Conservation (phyloP, 164 flowering plant genomes). For the Pachysandra terminalis region DNA sequence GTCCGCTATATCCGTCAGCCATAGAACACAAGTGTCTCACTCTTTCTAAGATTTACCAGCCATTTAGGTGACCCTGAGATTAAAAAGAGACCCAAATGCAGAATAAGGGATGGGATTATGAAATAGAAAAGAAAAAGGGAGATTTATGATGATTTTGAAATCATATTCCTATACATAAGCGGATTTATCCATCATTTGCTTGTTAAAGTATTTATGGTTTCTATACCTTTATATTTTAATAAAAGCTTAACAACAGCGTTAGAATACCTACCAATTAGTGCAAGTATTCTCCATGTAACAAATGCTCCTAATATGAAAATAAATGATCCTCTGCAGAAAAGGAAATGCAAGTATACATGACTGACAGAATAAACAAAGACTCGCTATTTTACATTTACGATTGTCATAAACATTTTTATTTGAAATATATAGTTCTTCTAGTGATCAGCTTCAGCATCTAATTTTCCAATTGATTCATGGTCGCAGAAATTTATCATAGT, state of each 20-base stretch:
- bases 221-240: neutral
- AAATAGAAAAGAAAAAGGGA: too few species aligned
- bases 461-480: conserved; percentile 64
- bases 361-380: too few species aligned
- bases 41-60: conserved; percentile 59
- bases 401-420: neutral
- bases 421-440: neutral
- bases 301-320: conserved; percentile 70
- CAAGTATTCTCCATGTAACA: conserved; percentile 72
- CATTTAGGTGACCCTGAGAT: conserved; percentile 97
- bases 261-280: conserved; percentile 56
- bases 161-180: conserved; percentile 59
- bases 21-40: neutral
- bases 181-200: too few species aligned
- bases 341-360: neutral
- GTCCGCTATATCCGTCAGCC: too few species aligned
- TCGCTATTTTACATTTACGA: too few species aligned
- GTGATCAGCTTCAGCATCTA: neutral
- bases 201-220: neutral
- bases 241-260: neutral
- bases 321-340: conserved; percentile 56
- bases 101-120: conserved; percentile 61
- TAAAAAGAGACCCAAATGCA: conserved; percentile 57
- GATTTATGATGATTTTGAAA: too few species aligned
- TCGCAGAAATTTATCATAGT: too few species aligned